Evolutionary conservation across 1,139 yeast genomes (phyloP), one percentile per base, ranked within the genome.

Genomic region (Diutina siamensis): DNA sequence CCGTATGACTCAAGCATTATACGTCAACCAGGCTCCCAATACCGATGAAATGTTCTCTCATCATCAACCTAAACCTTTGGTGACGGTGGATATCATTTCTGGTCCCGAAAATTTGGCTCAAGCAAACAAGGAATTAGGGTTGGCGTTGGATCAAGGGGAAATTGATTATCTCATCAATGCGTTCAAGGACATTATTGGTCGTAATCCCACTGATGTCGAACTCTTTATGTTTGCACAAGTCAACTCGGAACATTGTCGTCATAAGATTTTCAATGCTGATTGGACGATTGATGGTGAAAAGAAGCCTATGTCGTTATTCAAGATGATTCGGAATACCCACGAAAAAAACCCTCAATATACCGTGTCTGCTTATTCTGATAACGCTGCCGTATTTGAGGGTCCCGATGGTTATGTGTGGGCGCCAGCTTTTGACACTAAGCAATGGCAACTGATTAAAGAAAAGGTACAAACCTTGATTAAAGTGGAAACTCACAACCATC

Each of bases 151-250:
- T 62, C 71, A 76, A 50, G 95, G 95, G 48, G 99, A 94, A 68
- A 86, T 92, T 55, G 87, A 84, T 45, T 94, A 94, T 63, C 76
- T 94, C 59, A 74, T 78, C 51, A 72, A 79, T 46, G 94, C 96
- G 1, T 94, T 92, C 67, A 76, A 72, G 47, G 68, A 78, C 35
- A 72, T 72, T 36, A 75, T 92, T 53, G 83, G 86, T 45, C 79
- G 98, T 64, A 87, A 89, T 61, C 98, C 98, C 46, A 92, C 98
- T 27, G 98, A 94, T 62, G 97, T 89, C 22, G 99, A 94, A 64
- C 72, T 94, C 53, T 94, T 94, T 67, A 94, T 94, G 97, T 94
- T 94, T 71, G 98, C 98, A 44, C 99, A 94, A 67, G 98, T 94
- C 55, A 94, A 94, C 68, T 88, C 97, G 19, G 99, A 94, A 68